Evolutionary conservation across 225 moss, liverwort and hornwort genomes (phyloP).

Genomic region (Sphagnum tenellum): DNA sequence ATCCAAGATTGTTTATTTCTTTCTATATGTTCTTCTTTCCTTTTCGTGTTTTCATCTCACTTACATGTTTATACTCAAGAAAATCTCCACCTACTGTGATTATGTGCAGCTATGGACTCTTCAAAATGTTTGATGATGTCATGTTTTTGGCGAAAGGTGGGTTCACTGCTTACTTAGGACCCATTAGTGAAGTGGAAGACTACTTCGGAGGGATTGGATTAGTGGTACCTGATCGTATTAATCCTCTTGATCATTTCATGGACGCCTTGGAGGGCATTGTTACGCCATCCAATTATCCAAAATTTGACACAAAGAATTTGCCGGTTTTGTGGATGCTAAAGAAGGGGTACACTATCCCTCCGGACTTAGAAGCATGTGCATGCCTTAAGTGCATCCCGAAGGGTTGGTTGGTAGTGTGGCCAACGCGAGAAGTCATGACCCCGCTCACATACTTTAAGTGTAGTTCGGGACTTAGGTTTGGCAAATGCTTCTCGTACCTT

Average conservation of each 20-base stretch:
- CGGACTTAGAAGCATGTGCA: constrained; percentile 46
- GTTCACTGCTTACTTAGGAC: constrained; percentile 76
- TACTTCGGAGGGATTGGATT: constrained; percentile 66
- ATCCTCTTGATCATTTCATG: constrained; percentile 90
- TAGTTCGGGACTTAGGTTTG: too few relatives aligned
- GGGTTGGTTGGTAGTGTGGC: too few relatives aligned
- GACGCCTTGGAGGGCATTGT: constrained; percentile 74
- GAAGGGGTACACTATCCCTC: constrained; percentile 68
- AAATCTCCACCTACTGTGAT: too few relatives aligned
- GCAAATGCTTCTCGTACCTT: too few relatives aligned
- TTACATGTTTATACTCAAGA: too few relatives aligned
- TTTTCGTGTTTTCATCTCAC: too few relatives aligned
- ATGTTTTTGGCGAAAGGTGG: constrained; percentile 84
- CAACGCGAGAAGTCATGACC: too few relatives aligned
- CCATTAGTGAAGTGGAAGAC: constrained; percentile 64
- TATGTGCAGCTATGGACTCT: constrained; percentile 70
- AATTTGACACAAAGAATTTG: constrained; percentile 59
- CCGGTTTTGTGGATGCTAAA: constrained; percentile 87
- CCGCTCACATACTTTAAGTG: too few relatives aligned
- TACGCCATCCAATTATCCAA: constrained; percentile 40
- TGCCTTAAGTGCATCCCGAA: too few relatives aligned
- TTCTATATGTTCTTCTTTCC: too few relatives aligned
- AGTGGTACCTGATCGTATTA: constrained; percentile 72
- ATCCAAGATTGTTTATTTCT: too few relatives aligned
- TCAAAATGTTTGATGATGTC: constrained; percentile 92